Percentiles rank a stretch among this genome's conserved stretches.
Conservation (phyloP, 176 grass and related monocot genomes). For the Olyra latifolia region DNA sequence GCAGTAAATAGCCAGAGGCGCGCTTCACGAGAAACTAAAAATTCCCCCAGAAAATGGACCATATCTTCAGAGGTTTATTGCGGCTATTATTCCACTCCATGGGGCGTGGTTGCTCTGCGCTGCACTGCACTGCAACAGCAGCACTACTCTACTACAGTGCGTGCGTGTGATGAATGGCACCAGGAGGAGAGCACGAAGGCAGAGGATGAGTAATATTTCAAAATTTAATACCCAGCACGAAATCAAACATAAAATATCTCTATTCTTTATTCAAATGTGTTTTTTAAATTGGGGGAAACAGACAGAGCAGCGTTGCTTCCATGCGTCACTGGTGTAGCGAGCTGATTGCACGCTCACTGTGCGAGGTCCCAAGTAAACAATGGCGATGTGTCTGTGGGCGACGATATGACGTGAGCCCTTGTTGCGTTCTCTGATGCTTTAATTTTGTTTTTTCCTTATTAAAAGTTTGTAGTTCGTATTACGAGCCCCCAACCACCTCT, state of each 20-base stretch:
- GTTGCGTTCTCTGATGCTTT: not conserved
- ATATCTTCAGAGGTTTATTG: conserved; percentile 28
- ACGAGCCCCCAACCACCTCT: not conserved
- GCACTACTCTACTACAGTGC: not conserved
- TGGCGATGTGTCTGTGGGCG: conserved; percentile 21
- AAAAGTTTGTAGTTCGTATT: no score
- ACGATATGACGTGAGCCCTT: not conserved
- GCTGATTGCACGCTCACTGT: not conserved
- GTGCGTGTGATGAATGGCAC: not conserved
- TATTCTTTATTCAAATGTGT: not conserved
- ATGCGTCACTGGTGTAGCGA: not conserved
- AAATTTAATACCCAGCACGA: not conserved
- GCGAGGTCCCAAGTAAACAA: conserved; percentile 44
- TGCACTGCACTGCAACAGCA: not conserved
- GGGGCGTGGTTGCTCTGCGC: conserved; percentile 12
- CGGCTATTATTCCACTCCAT: conserved; percentile 30
- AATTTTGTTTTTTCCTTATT: not conserved
- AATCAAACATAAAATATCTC: not conserved
- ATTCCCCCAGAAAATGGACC: conserved; percentile 34
- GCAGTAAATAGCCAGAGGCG: not conserved
- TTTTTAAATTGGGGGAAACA: not conserved
- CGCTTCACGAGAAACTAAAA: conserved; percentile 38
- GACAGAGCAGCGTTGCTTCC: conserved; percentile 18
- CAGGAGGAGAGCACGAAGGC: not conserved
- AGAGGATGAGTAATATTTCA: not conserved